Evolutionary conservation across 768 basidiomycete species (phyloP).

Genomic region (Termitomyces sp.): DNA sequence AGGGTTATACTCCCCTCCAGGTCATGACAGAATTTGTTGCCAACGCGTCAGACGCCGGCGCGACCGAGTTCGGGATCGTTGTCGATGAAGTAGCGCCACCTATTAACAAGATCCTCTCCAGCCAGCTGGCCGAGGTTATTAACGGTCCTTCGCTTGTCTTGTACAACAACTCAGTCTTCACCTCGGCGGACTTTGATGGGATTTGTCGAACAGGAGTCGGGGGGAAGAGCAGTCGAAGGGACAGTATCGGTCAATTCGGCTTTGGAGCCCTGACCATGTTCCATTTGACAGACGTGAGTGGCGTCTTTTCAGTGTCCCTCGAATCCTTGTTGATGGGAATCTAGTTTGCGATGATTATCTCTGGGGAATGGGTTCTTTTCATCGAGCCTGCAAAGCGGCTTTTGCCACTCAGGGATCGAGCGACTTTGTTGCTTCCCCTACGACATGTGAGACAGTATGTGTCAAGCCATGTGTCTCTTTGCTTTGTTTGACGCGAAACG

Average conservation of each 20-base stretch:
- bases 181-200: constrained; percentile 37
- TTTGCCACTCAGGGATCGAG: constrained; percentile 28
- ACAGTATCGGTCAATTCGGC: constrained; percentile 47
- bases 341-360: constrained; percentile 29
- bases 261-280: constrained; percentile 47
- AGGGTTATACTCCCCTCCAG: constrained; percentile 35
- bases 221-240: constrained; percentile 29
- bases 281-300: constrained; percentile 42
- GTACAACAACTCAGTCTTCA: constrained; percentile 37
- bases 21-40: constrained; percentile 46
- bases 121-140: constrained; percentile 28
- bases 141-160: constrained; percentile 33
- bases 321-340: neutral
- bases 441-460: constrained; percentile 27
- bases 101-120: constrained; percentile 21
- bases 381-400: constrained; percentile 39
- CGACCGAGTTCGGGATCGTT: constrained; percentile 34
- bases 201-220: constrained; percentile 40
- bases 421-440: constrained; percentile 24
- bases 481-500: neutral
- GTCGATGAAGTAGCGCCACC: constrained; percentile 24
- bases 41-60: constrained; percentile 46
- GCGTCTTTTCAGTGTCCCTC: neutral
- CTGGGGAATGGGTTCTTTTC: constrained; percentile 26
- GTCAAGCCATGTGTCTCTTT: neutral